Evolutionary conservation across 768 basidiomycete genomes (phyloP), one percentile per base, ranked within the genome.

Genomic region (Calocera viscosa): DNA sequence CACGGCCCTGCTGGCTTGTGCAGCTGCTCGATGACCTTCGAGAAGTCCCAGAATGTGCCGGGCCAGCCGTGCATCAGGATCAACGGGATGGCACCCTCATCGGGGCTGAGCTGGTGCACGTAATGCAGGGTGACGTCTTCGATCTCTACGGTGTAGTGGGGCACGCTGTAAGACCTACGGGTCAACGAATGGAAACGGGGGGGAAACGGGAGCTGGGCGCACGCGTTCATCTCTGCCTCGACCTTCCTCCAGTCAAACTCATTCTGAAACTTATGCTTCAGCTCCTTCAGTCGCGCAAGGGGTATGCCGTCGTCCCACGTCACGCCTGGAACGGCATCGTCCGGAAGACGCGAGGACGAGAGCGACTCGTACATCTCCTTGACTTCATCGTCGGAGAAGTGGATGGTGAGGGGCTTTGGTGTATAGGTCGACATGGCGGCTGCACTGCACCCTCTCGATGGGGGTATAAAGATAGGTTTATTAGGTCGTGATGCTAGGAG

Each of bases 21-120:
- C 2, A 71, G 65, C 24, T 65, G 49, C 35, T 71, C 70, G 47
- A 71, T 68, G 24, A 71, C 68, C 65, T 71, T 71, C 43, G 67
- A 66, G 28, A 71, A 71, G 66, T 71, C 70, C 65, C 65, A 71
- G 64, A 71, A 71, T 41, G 75, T 76, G 7, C 77, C 77, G 10
- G 77, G 78, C 78, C 70, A 70, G 3, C 68, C 70, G 38, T 70
- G 70, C 14, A 66, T 35, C 12, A 70, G 40, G 16, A 70, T 7
- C 19, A 70, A 63, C 24, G 70, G 68, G 34, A 68, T 67, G 11
- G 70, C 70, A 19, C 67, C 63, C 11, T 28, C 38, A 8, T 47
- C 43, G 2, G 34, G n/a, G 2, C 66, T 67, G 30, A 35, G 38
- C 35, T 65, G 65, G 63, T 70, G 70, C 60, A 70, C 64, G 49